phyloP scores from a whole-genome alignment of 768 basidiomycete genomes.

The Pleurotus djamor region DNA sequence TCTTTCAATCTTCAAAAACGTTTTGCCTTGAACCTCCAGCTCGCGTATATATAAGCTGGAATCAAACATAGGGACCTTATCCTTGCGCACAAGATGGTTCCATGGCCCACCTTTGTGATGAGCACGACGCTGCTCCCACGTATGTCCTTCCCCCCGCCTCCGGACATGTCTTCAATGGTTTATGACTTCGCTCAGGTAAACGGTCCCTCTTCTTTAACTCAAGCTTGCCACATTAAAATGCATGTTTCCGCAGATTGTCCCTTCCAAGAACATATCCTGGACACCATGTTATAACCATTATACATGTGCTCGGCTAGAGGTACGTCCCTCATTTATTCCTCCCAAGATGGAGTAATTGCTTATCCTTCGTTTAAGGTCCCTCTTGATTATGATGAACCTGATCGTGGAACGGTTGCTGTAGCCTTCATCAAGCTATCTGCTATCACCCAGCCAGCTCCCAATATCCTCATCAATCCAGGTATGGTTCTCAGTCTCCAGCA shows the following conservation, averaged over 20 bases:
- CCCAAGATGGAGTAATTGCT: neutral
- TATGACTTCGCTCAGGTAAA: neutral
- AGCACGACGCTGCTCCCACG: too few relatives aligned
- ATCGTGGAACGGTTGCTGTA: conserved; percentile 32
- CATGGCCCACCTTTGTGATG: too few relatives aligned
- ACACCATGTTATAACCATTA: neutral
- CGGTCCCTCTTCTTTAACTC: neutral
- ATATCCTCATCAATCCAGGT: neutral
- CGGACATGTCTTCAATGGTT: neutral
- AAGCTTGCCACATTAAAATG: neutral
- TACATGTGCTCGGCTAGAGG: neutral
- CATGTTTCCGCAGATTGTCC: neutral
- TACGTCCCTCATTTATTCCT: neutral
- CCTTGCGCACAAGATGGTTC: too few relatives aligned
- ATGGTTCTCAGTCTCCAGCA: too few relatives aligned
- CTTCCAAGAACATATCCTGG: neutral
- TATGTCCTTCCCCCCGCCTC: neutral
- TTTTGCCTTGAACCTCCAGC: too few relatives aligned
- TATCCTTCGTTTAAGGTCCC: conserved; percentile 31
- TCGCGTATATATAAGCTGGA: too few relatives aligned
- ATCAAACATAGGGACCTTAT: too few relatives aligned
- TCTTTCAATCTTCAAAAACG: too few relatives aligned
- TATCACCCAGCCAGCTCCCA: conserved; percentile 11
- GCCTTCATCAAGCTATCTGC: conserved; percentile 35
- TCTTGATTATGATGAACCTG: conserved; percentile 38